These are phyloP conservation scores for Calcarisporium arbuscula DNA, from an alignment of 2,329 filamentous ascomycete species.

Conservation along the genomic window DNA sequence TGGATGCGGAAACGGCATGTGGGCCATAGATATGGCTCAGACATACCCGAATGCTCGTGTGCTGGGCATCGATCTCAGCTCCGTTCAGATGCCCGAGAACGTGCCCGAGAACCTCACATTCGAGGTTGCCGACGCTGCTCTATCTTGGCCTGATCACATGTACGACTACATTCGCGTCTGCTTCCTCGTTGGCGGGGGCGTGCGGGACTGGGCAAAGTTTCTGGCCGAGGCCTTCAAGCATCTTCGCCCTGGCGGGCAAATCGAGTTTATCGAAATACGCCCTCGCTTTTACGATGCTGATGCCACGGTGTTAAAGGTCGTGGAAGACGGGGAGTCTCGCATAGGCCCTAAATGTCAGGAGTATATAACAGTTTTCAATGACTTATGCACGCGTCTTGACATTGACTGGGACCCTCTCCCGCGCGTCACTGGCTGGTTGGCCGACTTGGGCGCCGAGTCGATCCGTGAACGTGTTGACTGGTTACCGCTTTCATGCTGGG, in stretches of 20 bases:
- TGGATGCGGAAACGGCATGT: slow-evolving; percentile 35
- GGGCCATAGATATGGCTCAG: slow-evolving; percentile 36
- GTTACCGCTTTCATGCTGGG: slow-evolving; percentile 33
- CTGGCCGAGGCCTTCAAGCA: slow-evolving; percentile 30
- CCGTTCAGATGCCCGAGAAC: slow-evolving; percentile 30
- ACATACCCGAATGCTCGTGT: slow-evolving; percentile 32
- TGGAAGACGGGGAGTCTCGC: too few species aligned
- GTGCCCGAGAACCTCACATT: slow-evolving; percentile 56
- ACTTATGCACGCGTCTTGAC: slow-evolving; percentile 20
- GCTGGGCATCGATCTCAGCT: slow-evolving; percentile 34
- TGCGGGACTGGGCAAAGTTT: slow-evolving; percentile 33
- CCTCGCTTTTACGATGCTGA: slow-evolving; percentile 34
- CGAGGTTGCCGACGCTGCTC: slow-evolving; percentile 51
- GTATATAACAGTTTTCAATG: slow-evolving; percentile 25
- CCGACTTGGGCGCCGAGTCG: slow-evolving; percentile 31
- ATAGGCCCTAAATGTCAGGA: slow-evolving; percentile 23
- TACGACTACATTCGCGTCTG: slow-evolving; percentile 39
- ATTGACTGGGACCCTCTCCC: slow-evolving; percentile 35
- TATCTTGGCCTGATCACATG: slow-evolving; percentile 29
- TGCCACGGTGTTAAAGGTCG: too few species aligned
- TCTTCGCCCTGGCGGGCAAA: slow-evolving; percentile 36
- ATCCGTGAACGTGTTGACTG: slow-evolving; percentile 34
- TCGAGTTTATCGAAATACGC: slow-evolving; percentile 37
- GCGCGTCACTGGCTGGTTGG: slow-evolving; percentile 25
- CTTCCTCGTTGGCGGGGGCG: slow-evolving; percentile 36